Percentiles rank a stretch among this genome's conserved stretches.
Evolutionary conservation across 805 yeast species (phyloP).

Genomic region (Ogataea haglerorum): DNA sequence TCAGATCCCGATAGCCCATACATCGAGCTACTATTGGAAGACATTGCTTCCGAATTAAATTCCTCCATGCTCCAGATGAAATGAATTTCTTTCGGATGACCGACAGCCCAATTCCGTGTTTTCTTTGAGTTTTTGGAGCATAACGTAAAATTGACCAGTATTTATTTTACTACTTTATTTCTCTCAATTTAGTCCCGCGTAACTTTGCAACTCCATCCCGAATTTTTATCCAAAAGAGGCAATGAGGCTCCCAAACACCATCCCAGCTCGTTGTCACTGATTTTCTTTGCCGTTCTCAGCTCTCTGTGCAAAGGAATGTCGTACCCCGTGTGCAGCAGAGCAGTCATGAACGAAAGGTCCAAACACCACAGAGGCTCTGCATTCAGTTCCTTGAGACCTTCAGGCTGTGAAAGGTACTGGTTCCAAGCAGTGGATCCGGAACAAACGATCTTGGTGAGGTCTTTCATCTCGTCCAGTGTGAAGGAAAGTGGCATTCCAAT

Average conservation of each 20-base stretch:
- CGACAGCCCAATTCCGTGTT: background rate
- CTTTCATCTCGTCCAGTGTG: slow-evolving; percentile 78
- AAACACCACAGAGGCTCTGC: slow-evolving; percentile 92
- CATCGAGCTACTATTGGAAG: background rate
- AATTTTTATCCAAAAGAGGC: slow-evolving; percentile 69
- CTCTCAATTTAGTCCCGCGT: slow-evolving; percentile 18
- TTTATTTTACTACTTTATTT: background rate
- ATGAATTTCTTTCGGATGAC: background rate
- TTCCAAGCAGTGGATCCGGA: slow-evolving; percentile 77
- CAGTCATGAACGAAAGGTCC: slow-evolving; percentile 86
- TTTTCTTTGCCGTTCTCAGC: slow-evolving; percentile 86
- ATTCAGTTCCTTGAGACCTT: slow-evolving; percentile 60
- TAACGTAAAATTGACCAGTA: slow-evolving; percentile 1
- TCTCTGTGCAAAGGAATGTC: slow-evolving; percentile 90
- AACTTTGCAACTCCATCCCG: slow-evolving; percentile 69
- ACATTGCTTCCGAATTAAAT: background rate
- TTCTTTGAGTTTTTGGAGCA: background rate
- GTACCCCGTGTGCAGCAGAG: slow-evolving; percentile 92
- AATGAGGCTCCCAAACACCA: slow-evolving; percentile 99
- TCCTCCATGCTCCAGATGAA: background rate
- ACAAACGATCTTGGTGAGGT: slow-evolving; percentile 81
- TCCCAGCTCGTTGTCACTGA: slow-evolving; percentile 87
- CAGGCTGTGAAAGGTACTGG: slow-evolving; percentile 58
- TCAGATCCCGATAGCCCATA: background rate
- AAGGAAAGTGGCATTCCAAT: slow-evolving; percentile 92